phyloP scores from a whole-genome alignment of 441 rosid genomes.

The Syzygium syzygioides region DNA sequence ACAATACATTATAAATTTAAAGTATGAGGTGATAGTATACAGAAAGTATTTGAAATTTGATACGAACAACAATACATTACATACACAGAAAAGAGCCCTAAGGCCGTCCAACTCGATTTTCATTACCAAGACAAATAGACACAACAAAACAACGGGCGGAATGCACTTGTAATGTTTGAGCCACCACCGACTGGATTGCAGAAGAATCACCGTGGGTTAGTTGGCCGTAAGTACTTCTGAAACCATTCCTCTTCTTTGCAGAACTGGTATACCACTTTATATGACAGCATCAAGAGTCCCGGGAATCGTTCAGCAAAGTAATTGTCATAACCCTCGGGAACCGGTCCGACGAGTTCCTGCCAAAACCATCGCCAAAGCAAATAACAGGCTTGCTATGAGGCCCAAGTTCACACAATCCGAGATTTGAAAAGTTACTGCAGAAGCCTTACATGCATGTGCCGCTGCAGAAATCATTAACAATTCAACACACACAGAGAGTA shows the following conservation, averaged over 20 bases:
- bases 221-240: conserved; percentile 73
- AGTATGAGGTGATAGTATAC: no score
- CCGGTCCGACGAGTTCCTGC: conserved; percentile 78
- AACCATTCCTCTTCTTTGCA: conserved; percentile 73
- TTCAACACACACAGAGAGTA: conserved; percentile 9
- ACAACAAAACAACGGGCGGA: conserved; percentile 4
- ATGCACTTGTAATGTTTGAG: no score
- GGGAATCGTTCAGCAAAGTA: conserved; percentile 82
- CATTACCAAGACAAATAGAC: no score
- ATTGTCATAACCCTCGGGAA: conserved; percentile 82
- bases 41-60: no score
- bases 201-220: no score
- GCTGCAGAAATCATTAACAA: not conserved
- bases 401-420: not conserved
- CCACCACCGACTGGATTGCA: no score
- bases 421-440: not conserved
- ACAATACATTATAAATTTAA: no score
- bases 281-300: conserved; percentile 71
- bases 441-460: not conserved
- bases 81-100: no score
- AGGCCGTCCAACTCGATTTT: no score
- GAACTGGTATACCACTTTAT: conserved; percentile 38
- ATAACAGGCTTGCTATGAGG: not conserved
- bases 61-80: no score
- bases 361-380: not conserved